Evolutionary conservation across 1,139 yeast genomes (phyloP), one percentile per base, ranked within the genome.

Genomic region (Candida frijolesensis): DNA sequence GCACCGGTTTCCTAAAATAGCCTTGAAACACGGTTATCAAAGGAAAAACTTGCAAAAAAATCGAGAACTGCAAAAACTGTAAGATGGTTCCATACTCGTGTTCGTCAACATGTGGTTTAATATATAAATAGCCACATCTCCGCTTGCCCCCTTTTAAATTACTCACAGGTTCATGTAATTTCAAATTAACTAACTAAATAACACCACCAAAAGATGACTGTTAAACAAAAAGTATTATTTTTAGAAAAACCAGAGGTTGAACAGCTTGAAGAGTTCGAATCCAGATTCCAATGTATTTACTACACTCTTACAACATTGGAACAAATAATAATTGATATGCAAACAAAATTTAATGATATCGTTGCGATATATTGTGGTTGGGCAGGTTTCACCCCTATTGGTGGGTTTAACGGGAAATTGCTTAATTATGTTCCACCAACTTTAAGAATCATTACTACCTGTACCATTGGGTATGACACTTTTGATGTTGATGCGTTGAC

Each of bases 391-490:
- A 60, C 62, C 1, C 64, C 67, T 2, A 53, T 82, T 10, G 87
- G 85, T 1, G 85, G 84, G 0, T 75, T 84, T 51, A 64, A 67
- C 29, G 66, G 60, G 34, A 78, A 77, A 18, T 61, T 84, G 12
- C 63, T 85, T 45, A 81, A 71, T 2, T 64, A 71, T 22, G 72
- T 81, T 11, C 95, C 96, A 0, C 32, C 60, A 1, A 57, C 71
- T 4, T 67, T 88, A 53, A 80, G 80, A 60, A 74, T 86, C 8
- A 72, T 89, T 42, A 74, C 88, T 1, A 74, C 84, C 39, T 85
- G 89, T 46, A 80, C 90, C 49, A 92, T 88, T 2, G 96, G 96
- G 0, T 77, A 74, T 57, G 90, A 87, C 57, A 76, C 74, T 27
- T 80, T 79, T 54, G 88, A 87, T 62, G 76, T 76, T 3, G 54